Conservation (phyloP, 1,284 basidiomycete species). For the Vanrija sp. region DNA sequence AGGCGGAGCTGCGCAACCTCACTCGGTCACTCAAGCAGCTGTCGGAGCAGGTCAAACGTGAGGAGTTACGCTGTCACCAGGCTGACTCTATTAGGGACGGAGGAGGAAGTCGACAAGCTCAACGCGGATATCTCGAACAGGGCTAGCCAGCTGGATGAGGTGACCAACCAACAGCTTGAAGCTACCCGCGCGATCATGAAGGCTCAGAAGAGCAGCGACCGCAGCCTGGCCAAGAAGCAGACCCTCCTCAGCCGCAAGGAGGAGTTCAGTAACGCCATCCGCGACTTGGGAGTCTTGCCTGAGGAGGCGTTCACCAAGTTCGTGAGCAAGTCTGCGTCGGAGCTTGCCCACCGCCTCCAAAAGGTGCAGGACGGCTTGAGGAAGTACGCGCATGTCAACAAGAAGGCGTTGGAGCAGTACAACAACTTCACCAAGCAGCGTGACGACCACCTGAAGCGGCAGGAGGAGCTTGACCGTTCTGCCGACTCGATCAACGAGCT, state of each 20-base stretch:
- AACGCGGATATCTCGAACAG: slow-evolving; percentile 63
- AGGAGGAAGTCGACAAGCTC: slow-evolving; percentile 58
- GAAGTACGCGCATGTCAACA: slow-evolving; percentile 97
- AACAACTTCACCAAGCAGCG: slow-evolving; percentile 96
- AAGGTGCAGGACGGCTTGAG: slow-evolving; percentile 86
- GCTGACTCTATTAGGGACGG: slow-evolving; percentile 44
- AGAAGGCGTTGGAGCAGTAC: slow-evolving; percentile 99
- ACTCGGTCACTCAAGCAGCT: slow-evolving; percentile 63
- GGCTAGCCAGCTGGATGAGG: slow-evolving; percentile 64
- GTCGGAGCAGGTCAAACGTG: slow-evolving; percentile 63
- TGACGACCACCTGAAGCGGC: slow-evolving; percentile 78
- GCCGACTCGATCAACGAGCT: slow-evolving; percentile 87
- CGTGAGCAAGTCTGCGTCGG: slow-evolving; percentile 63
- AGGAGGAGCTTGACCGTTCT: slow-evolving; percentile 85
- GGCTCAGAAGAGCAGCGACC: slow-evolving; percentile 90
- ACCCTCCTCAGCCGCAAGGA: slow-evolving; percentile 80
- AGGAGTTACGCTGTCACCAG: slow-evolving; percentile 21
- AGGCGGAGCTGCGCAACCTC: slow-evolving; percentile 64
- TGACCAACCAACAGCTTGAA: slow-evolving; percentile 76
- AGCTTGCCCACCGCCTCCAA: slow-evolving; percentile 89
- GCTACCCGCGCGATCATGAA: slow-evolving; percentile 77
- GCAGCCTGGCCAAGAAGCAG: slow-evolving; percentile 86
- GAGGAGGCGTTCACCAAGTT: slow-evolving; percentile 98
- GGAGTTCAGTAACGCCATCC: slow-evolving; percentile 88
- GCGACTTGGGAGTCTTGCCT: slow-evolving; percentile 91